Base-by-base conservation (phyloP, 2,329 filamentous ascomycete species). In the Cladophialophora yegresii region DNA sequence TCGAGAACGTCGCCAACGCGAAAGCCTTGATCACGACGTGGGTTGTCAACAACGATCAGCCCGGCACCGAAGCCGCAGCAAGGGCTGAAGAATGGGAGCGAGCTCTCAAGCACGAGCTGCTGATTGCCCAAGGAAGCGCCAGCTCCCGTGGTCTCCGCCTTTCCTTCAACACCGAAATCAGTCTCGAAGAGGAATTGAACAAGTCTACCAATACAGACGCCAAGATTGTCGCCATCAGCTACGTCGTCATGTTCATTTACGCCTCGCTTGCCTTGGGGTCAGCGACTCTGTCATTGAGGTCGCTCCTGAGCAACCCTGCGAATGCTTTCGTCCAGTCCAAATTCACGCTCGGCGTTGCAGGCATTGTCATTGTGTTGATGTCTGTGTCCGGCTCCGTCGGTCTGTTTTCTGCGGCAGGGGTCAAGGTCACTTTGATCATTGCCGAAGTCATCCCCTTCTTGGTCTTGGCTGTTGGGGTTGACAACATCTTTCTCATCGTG, bases 401-500 rank as follows among this genome's bases (percentile, higher is more conserved):
- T 0, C 81, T 99, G 49, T 99, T 98, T 74, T 96, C 95, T 0
- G 95, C 92, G 75, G 85, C 87, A 43, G 93, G 93, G 0, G 86
- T 99, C 73, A 97, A 96, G 78, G 95, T 93, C 13, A 99, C 95
- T 0, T 82, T 99, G 70, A 99, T 99, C 73, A 99, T 99, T 66
- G 93, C 96, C 4, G 95, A 99, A 75, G 95, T 99, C 66, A 99
- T 99, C 69, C 95, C 95, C 0, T 99, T 99, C 77, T 88, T 99
- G 69, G 93, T 99, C 9, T 81, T 99, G 22, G 95, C 95, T 12
- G 93, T 99, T 30, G 95, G 95, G 53, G 96, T 99, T 2, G 95
- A 99, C 83, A 99, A 99, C 74, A 98, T 99, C 72, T 99, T 99
- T 79, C 81, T 99, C 62, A 96, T 99, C 64, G 95, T 99, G 0